A percentile compares a stretch with the other conserved stretches of the same genome.
These are phyloP conservation scores for Kluyveromyces sp. DNA, from an alignment of 1,139 yeast species.

Conservation along the genomic window DNA sequence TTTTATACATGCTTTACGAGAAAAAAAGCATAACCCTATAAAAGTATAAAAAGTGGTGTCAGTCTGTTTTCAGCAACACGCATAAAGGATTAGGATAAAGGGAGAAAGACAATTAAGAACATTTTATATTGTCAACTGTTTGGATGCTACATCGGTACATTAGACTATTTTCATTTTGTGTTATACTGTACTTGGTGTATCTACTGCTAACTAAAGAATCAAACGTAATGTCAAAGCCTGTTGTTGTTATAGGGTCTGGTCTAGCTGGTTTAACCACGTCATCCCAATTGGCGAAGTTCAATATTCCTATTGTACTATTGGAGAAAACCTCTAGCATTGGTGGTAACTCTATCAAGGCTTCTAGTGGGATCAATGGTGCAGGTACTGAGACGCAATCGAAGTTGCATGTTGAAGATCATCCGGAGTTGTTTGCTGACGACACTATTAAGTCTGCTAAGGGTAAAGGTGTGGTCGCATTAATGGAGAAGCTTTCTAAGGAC, in stretches of 20 bases:
- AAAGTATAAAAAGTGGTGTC: neutral
- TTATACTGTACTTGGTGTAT: conserved; percentile 1
- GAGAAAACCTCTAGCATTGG: conserved; percentile 62
- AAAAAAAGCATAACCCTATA: neutral
- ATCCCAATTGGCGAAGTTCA: conserved; percentile 46
- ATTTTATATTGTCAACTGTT: neutral
- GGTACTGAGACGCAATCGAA: conserved; percentile 52
- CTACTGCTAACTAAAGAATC: neutral
- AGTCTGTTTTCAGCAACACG: neutral
- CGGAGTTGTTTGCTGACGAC: conserved; percentile 55
- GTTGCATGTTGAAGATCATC: conserved; percentile 45
- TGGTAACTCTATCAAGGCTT: conserved; percentile 76
- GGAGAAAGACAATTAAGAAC: neutral
- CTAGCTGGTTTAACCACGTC: conserved; percentile 76
- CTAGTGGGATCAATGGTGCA: conserved; percentile 77
- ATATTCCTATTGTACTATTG: conserved; percentile 49
- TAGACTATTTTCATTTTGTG: neutral
- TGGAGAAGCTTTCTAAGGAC: conserved; percentile 30
- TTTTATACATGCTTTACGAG: neutral
- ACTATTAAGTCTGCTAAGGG: conserved; percentile 59
- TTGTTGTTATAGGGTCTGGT: conserved; percentile 73
- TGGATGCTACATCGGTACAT: neutral
- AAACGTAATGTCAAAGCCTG: conserved; percentile 21
- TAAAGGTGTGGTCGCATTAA: conserved; percentile 44
- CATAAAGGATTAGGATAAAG: no score